Evolutionary conservation across 192 early-diverging fungal species (phyloP), one percentile per base, ranked within the genome.

Genomic region (Gryganskiella cystojenkinii): DNA sequence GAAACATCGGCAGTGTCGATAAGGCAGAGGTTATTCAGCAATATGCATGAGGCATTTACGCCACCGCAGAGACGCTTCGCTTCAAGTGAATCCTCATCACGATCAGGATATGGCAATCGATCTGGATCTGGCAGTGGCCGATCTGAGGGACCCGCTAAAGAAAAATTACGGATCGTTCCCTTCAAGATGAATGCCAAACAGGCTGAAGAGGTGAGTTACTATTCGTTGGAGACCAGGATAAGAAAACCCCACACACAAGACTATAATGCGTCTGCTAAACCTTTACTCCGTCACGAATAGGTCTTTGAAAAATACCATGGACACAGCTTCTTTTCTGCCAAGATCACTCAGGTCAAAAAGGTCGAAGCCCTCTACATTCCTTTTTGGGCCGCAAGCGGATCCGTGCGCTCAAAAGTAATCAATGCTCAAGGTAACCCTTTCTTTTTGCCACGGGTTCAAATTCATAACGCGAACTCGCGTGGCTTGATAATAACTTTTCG

Each of bases 361-460:
- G 75, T 82, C 20, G 80, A 83, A 34, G 81, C 84, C 56, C 66
- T 80, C 10, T 87, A 82, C 47, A 56, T 87, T 43, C 85, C 85
- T 3, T 87, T 85, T 58, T 87, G 85, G 85, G 82, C 81, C 6
- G 83, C 76, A 5, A 82, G 83, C 24, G 81, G 80, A n/a, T 80
- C 64, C 47, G 78, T 87, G 17, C 57, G 55, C 24, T 71, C 81
- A 24, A 68, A 74, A 22, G 70, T 87, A 22, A 71, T 79, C 22
- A 82, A 83, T 53, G 85, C 83, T 19, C 83, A 87, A 73, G 79
- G 84, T 66, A 81, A 64, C 56, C 34, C 1, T 8, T 14, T n/a
- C 14, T 37, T 33, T 25, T n/a, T 37, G 15, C 8, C 11, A 34
- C n/a, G 1, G 27, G 13, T 13, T 19, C 7, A n/a, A 33, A 22